These are phyloP conservation scores for Eimeria necatrix DNA, from an alignment of 169 alveolate species.

Conservation along the genomic window DNA sequence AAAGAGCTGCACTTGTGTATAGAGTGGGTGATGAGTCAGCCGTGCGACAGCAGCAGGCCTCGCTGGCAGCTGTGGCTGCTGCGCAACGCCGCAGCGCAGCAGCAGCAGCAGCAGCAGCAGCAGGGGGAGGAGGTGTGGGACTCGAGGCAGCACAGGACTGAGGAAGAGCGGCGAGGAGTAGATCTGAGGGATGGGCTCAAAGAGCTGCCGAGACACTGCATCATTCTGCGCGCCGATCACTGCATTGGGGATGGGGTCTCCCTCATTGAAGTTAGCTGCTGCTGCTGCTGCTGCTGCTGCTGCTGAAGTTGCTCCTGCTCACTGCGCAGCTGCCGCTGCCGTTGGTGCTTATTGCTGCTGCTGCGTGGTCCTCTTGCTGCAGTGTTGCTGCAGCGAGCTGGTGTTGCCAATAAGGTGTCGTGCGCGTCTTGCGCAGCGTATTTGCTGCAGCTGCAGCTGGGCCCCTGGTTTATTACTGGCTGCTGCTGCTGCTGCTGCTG, in stretches of 20 bases:
- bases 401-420: background rate
- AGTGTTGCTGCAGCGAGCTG: background rate
- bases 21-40: slow-evolving; percentile 28
- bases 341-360: background rate
- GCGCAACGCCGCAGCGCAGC: background rate
- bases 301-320: background rate
- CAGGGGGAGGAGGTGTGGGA: background rate
- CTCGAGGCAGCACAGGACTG: background rate
- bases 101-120: slow-evolving; percentile 18
- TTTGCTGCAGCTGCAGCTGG: background rate
- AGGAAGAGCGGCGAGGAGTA: background rate
- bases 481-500: background rate
- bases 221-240: background rate
- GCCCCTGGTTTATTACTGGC: background rate
- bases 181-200: background rate
- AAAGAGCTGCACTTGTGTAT: background rate
- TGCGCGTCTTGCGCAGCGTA: background rate
- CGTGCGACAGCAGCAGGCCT: background rate
- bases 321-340: background rate
- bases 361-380: background rate
- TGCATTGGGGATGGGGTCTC: slow-evolving; percentile 12
- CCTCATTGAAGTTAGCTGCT: background rate
- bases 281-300: background rate
- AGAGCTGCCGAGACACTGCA: slow-evolving; percentile 20
- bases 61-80: slow-evolving; percentile 15